phyloP scores from a whole-genome alignment of 164 flowering plant genomes.

The Nelumbo lutea region DNA sequence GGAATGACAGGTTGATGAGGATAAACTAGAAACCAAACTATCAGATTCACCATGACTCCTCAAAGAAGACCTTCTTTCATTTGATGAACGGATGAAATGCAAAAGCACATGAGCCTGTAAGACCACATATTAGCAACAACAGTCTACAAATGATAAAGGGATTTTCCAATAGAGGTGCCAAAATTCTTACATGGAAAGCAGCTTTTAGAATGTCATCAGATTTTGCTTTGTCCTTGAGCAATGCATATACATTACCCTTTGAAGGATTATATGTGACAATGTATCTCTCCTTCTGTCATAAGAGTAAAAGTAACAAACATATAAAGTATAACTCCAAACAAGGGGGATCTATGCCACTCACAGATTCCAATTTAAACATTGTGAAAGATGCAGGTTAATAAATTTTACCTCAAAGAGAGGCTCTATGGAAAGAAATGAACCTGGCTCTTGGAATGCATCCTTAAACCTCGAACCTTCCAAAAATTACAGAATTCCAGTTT shows the following conservation, averaged over 20 bases:
- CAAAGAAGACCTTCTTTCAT: constrained; percentile 14
- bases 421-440: constrained; percentile 62
- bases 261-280: constrained; percentile 81
- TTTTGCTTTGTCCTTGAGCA: constrained; percentile 88
- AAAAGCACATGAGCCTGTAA: constrained; percentile 87
- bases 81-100: constrained; percentile 62
- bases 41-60: constrained; percentile 21
- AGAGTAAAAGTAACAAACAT: background rate
- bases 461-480: constrained; percentile 77
- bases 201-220: constrained; percentile 96
- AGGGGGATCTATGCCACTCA: too few species aligned
- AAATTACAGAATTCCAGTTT: constrained; percentile 8
- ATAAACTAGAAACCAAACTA: constrained; percentile 12
- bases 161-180: constrained; percentile 1
- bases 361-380: background rate
- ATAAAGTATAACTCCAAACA: background rate
- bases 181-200: constrained; percentile 80
- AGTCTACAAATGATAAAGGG: background rate
- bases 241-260: constrained; percentile 82
- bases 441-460: constrained; percentile 93
- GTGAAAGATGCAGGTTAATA: background rate
- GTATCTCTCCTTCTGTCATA: constrained; percentile 74
- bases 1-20: constrained; percentile 6
- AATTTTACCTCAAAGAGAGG: constrained; percentile 80
- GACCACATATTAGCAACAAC: constrained; percentile 6